A percentile compares a stretch with the other conserved stretches of the same genome.
These are phyloP conservation scores for Coniosporium apollinis DNA, from an alignment of 495 filamentous ascomycete species.

Conservation along the genomic window DNA sequence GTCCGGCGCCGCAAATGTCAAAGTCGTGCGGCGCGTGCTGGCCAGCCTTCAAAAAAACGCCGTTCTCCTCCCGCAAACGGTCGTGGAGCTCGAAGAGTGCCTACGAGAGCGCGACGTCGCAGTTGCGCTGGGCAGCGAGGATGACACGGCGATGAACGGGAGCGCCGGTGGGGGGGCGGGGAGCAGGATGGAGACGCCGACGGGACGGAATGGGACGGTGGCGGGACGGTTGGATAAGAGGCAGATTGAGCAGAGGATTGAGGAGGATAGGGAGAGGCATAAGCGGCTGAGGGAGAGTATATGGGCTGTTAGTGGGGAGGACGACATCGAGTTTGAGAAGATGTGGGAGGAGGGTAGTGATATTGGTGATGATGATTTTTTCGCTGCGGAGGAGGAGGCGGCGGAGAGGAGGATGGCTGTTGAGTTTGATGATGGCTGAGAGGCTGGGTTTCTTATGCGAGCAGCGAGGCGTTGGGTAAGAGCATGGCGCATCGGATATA, in stretches of 20 bases:
- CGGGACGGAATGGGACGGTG: conserved; percentile 12
- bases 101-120: conserved; percentile 52
- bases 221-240: conserved; percentile 53
- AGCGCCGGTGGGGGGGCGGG: background rate
- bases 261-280: conserved; percentile 90
- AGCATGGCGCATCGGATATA: no score
- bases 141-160: conserved; percentile 1
- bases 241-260: conserved; percentile 86
- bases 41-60: conserved; percentile 47
- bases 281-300: conserved; percentile 77
- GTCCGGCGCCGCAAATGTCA: conserved; percentile 82
- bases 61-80: conserved; percentile 48
- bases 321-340: conserved; percentile 49
- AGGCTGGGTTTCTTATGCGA: no score
- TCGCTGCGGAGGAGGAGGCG: conserved; percentile 54
- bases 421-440: conserved; percentile 18
- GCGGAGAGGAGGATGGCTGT: conserved; percentile 32
- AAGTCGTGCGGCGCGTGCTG: conserved; percentile 57
- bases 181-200: conserved; percentile 20
- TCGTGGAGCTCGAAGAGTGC: conserved; percentile 61
- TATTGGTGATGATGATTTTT: conserved; percentile 66
- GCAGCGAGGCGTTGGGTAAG: no score
- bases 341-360: conserved; percentile 70
- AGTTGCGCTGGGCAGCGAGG: conserved; percentile 1
- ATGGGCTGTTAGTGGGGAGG: conserved; percentile 54